phyloP scores from a whole-genome alignment of 1,139 yeast genomes.

The Debaryomycetaceae sp. region DNA sequence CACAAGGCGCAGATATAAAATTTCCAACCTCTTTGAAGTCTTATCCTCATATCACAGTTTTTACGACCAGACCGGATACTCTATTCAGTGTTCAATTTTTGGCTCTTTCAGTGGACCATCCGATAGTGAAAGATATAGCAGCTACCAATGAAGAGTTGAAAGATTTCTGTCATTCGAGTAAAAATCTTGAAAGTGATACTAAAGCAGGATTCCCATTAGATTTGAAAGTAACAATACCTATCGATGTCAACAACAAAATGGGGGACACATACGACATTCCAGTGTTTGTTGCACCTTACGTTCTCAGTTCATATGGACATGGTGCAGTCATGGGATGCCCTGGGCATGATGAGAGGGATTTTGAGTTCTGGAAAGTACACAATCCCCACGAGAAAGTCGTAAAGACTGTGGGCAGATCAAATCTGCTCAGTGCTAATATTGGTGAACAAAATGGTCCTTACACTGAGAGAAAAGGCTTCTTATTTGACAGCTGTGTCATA shows the following conservation, averaged over 20 bases:
- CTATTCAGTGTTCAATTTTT: conserved; percentile 76
- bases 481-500: conserved; percentile 35
- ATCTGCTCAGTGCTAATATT: neutral
- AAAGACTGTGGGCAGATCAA: conserved; percentile 42
- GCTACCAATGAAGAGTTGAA: conserved; percentile 35
- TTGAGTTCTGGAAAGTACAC: conserved; percentile 70
- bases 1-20: conserved; percentile 69
- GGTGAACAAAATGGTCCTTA: conserved; percentile 33
- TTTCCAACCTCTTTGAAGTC: conserved; percentile 31
- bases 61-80: conserved; percentile 91
- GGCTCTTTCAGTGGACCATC: conserved; percentile 74
- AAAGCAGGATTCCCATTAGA: conserved; percentile 62
- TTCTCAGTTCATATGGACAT: conserved; percentile 73
- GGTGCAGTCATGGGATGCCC: conserved; percentile 99
- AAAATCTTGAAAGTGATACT: conserved; percentile 41
- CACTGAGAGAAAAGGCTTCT: conserved; percentile 48
- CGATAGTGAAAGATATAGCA: conserved; percentile 43
- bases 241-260: conserved; percentile 29
- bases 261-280: conserved; percentile 44
- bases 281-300: conserved; percentile 88
- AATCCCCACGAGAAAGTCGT: conserved; percentile 42
- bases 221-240: conserved; percentile 58
- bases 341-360: conserved; percentile 84
- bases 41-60: conserved; percentile 42
- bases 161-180: conserved; percentile 42